These are phyloP conservation scores for Scheffersomyces stipitis DNA, from an alignment of 805 yeast genomes.

Conservation along the genomic window DNA sequence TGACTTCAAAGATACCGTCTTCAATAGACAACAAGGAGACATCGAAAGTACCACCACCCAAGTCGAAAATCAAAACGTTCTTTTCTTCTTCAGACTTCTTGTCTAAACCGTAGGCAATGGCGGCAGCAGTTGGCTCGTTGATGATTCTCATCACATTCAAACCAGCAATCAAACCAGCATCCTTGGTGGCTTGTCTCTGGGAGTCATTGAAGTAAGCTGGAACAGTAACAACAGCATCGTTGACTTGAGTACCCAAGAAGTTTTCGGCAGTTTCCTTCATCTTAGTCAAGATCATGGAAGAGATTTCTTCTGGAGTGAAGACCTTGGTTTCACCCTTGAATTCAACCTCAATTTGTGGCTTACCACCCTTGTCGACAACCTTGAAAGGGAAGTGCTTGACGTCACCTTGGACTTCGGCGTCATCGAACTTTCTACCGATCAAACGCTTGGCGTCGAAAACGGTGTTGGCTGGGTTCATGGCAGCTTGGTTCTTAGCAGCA, in stretches of 20 bases:
- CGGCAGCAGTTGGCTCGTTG: conserved; percentile 36
- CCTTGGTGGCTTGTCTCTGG: conserved; percentile 36
- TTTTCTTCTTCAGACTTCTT: conserved; percentile 62
- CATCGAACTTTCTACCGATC: conserved; percentile 29
- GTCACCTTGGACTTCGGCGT: conserved; percentile 29
- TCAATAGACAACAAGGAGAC: conserved; percentile 47
- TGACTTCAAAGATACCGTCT: conserved; percentile 50
- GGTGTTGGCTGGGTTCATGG: conserved; percentile 34
- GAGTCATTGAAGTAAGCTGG: conserved; percentile 36
- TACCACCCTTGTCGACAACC: conserved; percentile 28
- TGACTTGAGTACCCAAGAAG: conserved; percentile 25
- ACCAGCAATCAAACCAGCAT: conserved; percentile 34
- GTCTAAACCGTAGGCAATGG: conserved; percentile 45
- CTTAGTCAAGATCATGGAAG: conserved; percentile 32
- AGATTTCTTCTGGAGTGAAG: conserved; percentile 32
- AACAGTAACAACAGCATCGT: conserved; percentile 32
- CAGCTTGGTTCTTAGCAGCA: conserved; percentile 36
- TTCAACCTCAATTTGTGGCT: conserved; percentile 30
- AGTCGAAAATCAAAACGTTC: conserved; percentile 49
- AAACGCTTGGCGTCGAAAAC: conserved; percentile 35
- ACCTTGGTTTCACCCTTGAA: conserved; percentile 34
- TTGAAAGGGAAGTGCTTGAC: conserved; percentile 33
- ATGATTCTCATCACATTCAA: conserved; percentile 34
- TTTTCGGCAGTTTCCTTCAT: conserved; percentile 35
- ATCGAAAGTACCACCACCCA: conserved; percentile 48